Base-by-base conservation (phyloP, 2,329 filamentous ascomycete genomes). In the Colletotrichum sp. region DNA sequence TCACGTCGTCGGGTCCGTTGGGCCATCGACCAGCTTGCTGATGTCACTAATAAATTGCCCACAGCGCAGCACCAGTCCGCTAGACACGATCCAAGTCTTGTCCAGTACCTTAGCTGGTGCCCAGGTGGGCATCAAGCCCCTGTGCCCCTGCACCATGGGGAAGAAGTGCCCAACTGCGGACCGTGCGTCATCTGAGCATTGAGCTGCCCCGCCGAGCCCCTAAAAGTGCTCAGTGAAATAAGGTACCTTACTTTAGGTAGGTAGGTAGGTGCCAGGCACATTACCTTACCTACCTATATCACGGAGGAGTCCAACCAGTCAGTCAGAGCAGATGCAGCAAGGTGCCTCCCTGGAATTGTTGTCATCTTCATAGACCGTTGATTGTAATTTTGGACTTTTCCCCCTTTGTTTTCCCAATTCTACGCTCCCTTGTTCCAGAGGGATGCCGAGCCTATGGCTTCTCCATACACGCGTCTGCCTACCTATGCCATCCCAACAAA, bases 31-130 rank as follows among this genome's bases (percentile, higher is more conserved):
- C 48, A 36, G 68, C 48, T 66, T 74, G 71, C 71, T 74, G 72
- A 74, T 72, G 72, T 74, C 72, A 72, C 72, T 74, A 72, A 72
- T 74, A 55, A 32, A 72, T 67, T 74, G 30, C 43, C 43, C 43
- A 48, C 38, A 21, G 43, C 30, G 48, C 43, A 57, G 26, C 12
- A 43, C 28, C 58, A 30, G 58, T 10, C 43, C n/a, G 43, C 43
- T 21, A 48, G 38, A 21, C 38, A 48, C 18, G 18, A n/a, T 48
- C 38, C 18, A 21, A 21, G 38, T 6, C 38, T 12, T 48, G 43
- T 30, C 28, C 28, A 30, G 28, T 30, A 30, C 28, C 28, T 30
- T 30, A 30, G 28, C 28, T 30, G 28, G 28, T 30, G 28, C 28
- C 28, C 28, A 30, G 28, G 28, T 48, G 43, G 43, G n/a, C n/a